These are phyloP conservation scores for Malassezia psittaci DNA, from an alignment of 1,284 basidiomycete species.

Conservation along the genomic window DNA sequence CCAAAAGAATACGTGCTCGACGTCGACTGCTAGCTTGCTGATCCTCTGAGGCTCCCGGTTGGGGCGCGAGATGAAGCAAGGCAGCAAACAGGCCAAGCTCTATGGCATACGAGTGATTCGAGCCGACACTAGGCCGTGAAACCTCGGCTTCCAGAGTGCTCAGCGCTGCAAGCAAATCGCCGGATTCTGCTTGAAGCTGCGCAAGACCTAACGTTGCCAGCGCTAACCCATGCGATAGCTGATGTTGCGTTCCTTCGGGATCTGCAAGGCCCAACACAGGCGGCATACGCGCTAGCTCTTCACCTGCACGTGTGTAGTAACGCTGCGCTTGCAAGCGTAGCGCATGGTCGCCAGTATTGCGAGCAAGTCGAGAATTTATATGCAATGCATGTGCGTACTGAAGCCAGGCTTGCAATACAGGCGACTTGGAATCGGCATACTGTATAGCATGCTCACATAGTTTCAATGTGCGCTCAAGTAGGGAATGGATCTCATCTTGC, in stretches of 20 bases:
- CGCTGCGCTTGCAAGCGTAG: conserved; percentile 31
- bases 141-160: conserved; percentile 37
- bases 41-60: conserved; percentile 31
- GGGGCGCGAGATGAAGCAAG: conserved; percentile 28
- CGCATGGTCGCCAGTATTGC: conserved; percentile 24
- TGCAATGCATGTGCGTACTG: conserved; percentile 39
- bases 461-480: conserved; percentile 38
- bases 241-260: neutral
- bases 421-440: conserved; percentile 36
- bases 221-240: conserved; percentile 26
- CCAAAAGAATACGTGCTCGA: conserved; percentile 33
- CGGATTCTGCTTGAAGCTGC: conserved; percentile 36
- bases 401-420: conserved; percentile 34
- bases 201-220: conserved; percentile 41
- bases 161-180: conserved; percentile 32
- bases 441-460: conserved; percentile 45
- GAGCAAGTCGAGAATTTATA: conserved; percentile 28
- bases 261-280: conserved; percentile 8
- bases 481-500: conserved; percentile 21
- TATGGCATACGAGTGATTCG: conserved; percentile 22
- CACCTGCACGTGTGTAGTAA: conserved; percentile 33
- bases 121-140: conserved; percentile 17
- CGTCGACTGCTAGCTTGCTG: conserved; percentile 25
- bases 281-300: conserved; percentile 24
- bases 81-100: conserved; percentile 37